Evolutionary conservation across 192 early-diverging fungal species (phyloP), one percentile per base, ranked within the genome.

Genomic region (Jimgerdemannia flammicorona): DNA sequence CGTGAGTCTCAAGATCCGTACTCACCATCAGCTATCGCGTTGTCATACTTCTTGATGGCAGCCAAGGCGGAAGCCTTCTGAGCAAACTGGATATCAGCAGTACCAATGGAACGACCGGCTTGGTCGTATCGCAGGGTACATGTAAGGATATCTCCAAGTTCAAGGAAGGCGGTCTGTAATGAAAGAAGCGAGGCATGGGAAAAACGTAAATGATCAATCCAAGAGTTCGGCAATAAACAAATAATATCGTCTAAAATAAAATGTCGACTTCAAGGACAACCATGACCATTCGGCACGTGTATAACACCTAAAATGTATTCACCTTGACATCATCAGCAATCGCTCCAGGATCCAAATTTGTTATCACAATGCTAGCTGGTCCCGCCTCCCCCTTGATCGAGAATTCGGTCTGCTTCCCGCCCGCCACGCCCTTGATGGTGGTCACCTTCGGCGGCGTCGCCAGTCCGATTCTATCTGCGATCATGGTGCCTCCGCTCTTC

Each of bases 281-380:
- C 29, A 29, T 29, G 29, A 0, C 29, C 29, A 29, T 29, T 29
- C 29, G 29, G 29, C 29, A 29, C 29, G 42, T 18, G n/a, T 20
- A 77, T 8, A 67, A 71, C 17, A 72, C 44, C n/a, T 20, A 20
- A 72, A 68, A 40, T 68, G 6, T 7, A 20, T 64, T 59, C 80
- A 87, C 86, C 79, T 79, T 80, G n/a, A 87, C 83, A 77, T 87
- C 86, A 4, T 85, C 84, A 2, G 79, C 78, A 67, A 81, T 87
- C 11, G 84, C 80, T 14, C 73, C 81, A 43, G 79, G 83, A 71
- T 87, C 86, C 19, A 87, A 70, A 44, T 84, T 84, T 43, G 78
- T 84, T 71, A 87, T 83, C 64, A 86, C 74, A 7, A 87, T 75
- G 44, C 71, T 81, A 7, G 81, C 78, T 44, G 86, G 86, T 0